Base-by-base conservation (phyloP, 768 basidiomycete genomes). In the Pleurotus ostreatus region DNA sequence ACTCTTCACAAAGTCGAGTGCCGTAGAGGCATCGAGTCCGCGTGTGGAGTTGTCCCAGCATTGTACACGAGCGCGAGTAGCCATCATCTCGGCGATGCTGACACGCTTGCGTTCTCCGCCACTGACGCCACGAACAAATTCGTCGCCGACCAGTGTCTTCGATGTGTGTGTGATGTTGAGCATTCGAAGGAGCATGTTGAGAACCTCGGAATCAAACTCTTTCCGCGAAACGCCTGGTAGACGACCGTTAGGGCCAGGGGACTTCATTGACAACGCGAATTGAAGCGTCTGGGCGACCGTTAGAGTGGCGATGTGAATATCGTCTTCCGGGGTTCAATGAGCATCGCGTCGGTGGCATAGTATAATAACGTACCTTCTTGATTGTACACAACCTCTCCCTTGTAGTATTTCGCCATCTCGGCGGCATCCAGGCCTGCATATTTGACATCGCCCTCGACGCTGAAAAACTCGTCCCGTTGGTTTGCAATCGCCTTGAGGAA, bases 401-500 rank as follows among this genome's bases (percentile, higher is more conserved):
- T 86, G 71, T 89, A 92, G 53, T 85, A 70, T 65, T 86, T 86
- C 11, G 75, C 75, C 84, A 95, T 94, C 64, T 92, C 89, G 23
- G 74, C 71, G 1, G 88, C 84, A 34, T 77, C 75, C 49, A 94
- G 88, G 9, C 92, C 92, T 23, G 88, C 90, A 65, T 95, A 96
- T 1, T 79, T 73, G n/a, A 95, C 85, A 11, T 89, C 76, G 25
- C 93, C 92, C 0, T 71, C 66, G 48, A 94, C 81, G 3, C 62
- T 71, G 1, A 82, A 76, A 65, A 82, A 94, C 8, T 80, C 87
- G 5, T 73, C 74, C 3, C 89, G 79, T 58, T 85, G 79, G 66
- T 94, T 93, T 18, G 93, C 81, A 57, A 96, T 86, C 0, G 84
- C 70, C 70, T 92, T 93, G 18, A 96, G 76, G 72, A 96, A 93